Evolutionary conservation across 2,329 filamentous ascomycete genomes (phyloP).

Genomic region (Verticillium zaregamsianum): DNA sequence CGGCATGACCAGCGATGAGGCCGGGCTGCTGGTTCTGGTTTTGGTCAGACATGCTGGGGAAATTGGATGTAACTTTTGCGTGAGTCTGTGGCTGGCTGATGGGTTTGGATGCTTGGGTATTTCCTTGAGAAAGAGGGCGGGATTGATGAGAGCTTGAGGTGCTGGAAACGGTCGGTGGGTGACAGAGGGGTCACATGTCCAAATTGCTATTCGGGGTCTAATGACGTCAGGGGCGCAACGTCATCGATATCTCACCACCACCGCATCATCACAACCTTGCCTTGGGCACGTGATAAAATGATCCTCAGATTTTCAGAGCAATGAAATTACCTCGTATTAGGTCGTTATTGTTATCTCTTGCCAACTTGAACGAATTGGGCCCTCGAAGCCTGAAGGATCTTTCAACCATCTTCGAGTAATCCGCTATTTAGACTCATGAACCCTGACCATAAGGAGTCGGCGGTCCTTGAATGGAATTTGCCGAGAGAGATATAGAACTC

Average conservation of each 20-base stretch:
- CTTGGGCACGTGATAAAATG: too few relatives aligned
- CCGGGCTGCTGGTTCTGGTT: slow-evolving; percentile 43
- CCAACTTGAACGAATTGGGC: background rate
- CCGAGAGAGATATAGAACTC: too few relatives aligned
- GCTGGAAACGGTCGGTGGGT: background rate
- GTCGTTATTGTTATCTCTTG: background rate
- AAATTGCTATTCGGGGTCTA: background rate
- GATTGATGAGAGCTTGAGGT: background rate
- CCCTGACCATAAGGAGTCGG: too few relatives aligned
- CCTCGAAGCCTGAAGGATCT: too few relatives aligned
- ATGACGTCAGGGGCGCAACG: background rate
- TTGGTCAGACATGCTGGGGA: slow-evolving; percentile 3
- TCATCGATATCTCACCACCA: background rate
- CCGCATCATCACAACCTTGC: background rate
- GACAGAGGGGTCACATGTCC: background rate
- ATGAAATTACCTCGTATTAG: too few relatives aligned
- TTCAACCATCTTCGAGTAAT: too few relatives aligned
- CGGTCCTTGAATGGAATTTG: too few relatives aligned
- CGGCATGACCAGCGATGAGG: slow-evolving; percentile 59
- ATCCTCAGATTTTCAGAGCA: too few relatives aligned
- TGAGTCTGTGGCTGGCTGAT: background rate
- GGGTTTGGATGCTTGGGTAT: background rate
- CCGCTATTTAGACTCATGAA: too few relatives aligned
- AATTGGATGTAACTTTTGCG: background rate
- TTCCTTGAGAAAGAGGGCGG: background rate